Base-by-base conservation (phyloP, 257 asterid species). In the Ophiorrhiza pumila region DNA sequence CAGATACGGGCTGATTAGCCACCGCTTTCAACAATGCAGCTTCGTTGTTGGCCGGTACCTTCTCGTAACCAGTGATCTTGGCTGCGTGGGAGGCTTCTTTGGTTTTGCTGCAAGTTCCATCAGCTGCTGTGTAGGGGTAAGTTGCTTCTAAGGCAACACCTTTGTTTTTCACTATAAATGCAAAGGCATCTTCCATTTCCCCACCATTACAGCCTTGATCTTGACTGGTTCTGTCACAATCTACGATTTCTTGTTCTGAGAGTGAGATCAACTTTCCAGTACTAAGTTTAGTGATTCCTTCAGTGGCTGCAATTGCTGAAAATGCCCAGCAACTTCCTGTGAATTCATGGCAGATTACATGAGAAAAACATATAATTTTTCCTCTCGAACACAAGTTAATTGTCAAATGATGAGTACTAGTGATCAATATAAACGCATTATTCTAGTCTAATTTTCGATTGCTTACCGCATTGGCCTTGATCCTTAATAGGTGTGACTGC, bases 311-410 rank as follows among this genome's bases (percentile, higher is more conserved):
- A 17, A 78, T 52, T 15, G 79, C 82, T 41, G 79, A 69, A 62
- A 78, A 78, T 17, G 76, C 76, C 79, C 82, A 78, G 53, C 79
- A 78, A 14, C 79, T 74, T 60, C 82, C 82, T 78, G 64, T 23
- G 31, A 35, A 31, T 12, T 12, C 57, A 15, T 31, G 20, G 2
- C 15, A 71, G 23, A 11, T 3, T 50, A 2, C 12, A 23, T 12
- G 35, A 61, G 11, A 61, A 67, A 2, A 6, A 23, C 1, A 1
- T 43, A n/a, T n/a, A n/a, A n/a, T n/a, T n/a, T n/a, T n/a, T n/a
- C n/a, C n/a, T n/a, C n/a, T n/a, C n/a, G n/a, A n/a, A n/a, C n/a
- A n/a, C n/a, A n/a, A n/a, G n/a, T n/a, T n/a, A n/a, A n/a, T n/a
- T n/a, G n/a, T n/a, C n/a, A n/a, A n/a, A n/a, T n/a, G n/a, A n/a